Evolutionary conservation across 1,139 yeast genomes (phyloP), one percentile per base, ranked within the genome.

Genomic region (Hyphopichia burtonii): DNA sequence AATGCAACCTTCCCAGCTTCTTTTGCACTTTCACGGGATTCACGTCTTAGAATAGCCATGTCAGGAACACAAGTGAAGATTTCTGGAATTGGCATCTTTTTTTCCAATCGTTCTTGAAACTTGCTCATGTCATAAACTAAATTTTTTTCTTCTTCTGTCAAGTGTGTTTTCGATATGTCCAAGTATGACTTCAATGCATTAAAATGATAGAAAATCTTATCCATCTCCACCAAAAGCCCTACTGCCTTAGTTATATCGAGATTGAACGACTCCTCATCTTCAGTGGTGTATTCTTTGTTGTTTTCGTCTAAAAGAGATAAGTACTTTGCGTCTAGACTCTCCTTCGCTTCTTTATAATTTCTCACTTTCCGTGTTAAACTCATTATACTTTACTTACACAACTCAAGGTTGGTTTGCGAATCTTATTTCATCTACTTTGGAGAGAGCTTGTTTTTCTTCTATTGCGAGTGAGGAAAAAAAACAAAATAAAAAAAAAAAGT

Each of bases 1-100:
- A 36, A 35, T 3, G 58, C 50, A 8, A 66, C 47, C 40, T 55
- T 57, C 2, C 67, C 69, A 1, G 65, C 71, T 44, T 64, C 68
- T 18, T 49, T 45, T 6, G 71, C 68, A 45, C 58, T 66, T 37
- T 65, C 69, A 35, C 47, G 50, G 22, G 62, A 50, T 36, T 61
- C 61, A 15, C 68, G 54, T 39, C 71, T 53, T 12, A 63, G 45
- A 15, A 61, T 59, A 7, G 64, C 56, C 34, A 66, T 48, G 15
- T 45, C 52, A 2, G 58, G 63, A n/a, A 52, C 53, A 22, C 42
- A 51, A 6, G 51, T 47, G 15, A 53, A 45, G 19, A 66, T 46
- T 12, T 55, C 55, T 2, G 57, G 52, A 5, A 62, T 42, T n/a
- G 61, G 63, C 18, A 64, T 43, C 40, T 48, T 47, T 16, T 52